These are phyloP conservation scores for Lipomyces lipofer DNA, from an alignment of 805 yeast species.

Conservation along the genomic window DNA sequence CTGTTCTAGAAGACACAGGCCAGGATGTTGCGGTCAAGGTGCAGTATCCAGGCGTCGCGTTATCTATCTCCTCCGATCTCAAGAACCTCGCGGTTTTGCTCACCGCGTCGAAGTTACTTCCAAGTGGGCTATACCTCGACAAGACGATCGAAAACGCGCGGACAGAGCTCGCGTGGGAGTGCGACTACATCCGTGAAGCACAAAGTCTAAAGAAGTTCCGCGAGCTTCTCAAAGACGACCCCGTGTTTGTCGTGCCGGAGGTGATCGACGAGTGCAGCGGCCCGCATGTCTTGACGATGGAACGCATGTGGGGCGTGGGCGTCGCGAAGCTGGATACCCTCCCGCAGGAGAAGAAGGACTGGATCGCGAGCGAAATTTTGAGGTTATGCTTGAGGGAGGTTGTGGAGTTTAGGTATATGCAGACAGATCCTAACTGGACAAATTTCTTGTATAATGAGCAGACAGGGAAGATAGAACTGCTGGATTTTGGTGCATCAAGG, in stretches of 20 bases:
- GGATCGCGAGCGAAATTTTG: constrained; percentile 85
- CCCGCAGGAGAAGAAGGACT: constrained; percentile 71
- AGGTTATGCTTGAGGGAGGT: constrained; percentile 82
- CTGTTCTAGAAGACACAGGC: constrained; percentile 45
- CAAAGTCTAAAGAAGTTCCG: constrained; percentile 67
- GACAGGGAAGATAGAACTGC: constrained; percentile 74
- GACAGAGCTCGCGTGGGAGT: constrained; percentile 93
- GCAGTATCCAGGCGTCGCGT: constrained; percentile 95
- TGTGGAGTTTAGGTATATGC: constrained; percentile 86
- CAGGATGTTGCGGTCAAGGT: constrained; percentile 81
- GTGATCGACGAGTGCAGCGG: constrained; percentile 79
- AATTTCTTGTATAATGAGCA: constrained; percentile 79
- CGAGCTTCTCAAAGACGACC: constrained; percentile 57
- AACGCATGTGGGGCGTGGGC: constrained; percentile 78
- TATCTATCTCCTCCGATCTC: constrained; percentile 90
- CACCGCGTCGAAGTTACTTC: constrained; percentile 82
- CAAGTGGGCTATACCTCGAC: constrained; percentile 88
- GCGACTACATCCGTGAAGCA: constrained; percentile 92
- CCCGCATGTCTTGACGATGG: constrained; percentile 85
- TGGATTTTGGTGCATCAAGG: constrained; percentile 96
- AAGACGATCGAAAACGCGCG: constrained; percentile 92
- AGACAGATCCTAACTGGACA: constrained; percentile 99
- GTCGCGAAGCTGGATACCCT: constrained; percentile 66
- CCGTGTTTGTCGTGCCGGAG: constrained; percentile 74
- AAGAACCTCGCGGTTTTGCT: constrained; percentile 78